These are phyloP conservation scores for Apiotrichum veenhuisii DNA, from an alignment of 1,284 basidiomycete species.

Conservation along the genomic window DNA sequence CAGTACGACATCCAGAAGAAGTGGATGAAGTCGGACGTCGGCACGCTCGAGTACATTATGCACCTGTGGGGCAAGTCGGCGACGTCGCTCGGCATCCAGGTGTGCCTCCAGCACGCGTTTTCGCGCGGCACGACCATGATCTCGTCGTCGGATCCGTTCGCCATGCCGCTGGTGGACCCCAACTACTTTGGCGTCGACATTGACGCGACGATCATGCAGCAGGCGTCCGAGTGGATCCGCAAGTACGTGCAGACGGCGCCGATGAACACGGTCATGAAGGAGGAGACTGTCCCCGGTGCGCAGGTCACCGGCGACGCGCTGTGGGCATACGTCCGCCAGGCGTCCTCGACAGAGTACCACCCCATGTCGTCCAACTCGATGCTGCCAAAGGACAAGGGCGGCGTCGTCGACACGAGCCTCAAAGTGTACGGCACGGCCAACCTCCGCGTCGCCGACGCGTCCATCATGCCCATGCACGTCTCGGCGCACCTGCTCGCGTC, in stretches of 20 bases:
- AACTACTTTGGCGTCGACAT: slow-evolving; percentile 54
- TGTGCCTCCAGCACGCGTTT: slow-evolving; percentile 47
- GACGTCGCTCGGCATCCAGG: slow-evolving; percentile 28
- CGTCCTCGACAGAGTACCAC: slow-evolving; percentile 54
- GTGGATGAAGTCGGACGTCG: slow-evolving; percentile 33
- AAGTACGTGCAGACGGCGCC: slow-evolving; percentile 32
- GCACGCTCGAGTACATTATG: slow-evolving; percentile 46
- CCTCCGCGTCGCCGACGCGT: slow-evolving; percentile 52
- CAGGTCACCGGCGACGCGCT: slow-evolving; percentile 26
- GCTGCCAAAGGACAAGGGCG: slow-evolving; percentile 60
- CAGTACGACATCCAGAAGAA: slow-evolving; percentile 37
- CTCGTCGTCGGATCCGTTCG: slow-evolving; percentile 57
- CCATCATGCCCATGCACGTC: slow-evolving; percentile 51
- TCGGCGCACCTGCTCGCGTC: slow-evolving; percentile 51
- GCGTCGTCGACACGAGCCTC: slow-evolving; percentile 63
- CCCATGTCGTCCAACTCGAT: slow-evolving; percentile 63
- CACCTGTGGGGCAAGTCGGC: slow-evolving; percentile 32
- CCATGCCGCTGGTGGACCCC: slow-evolving; percentile 60
- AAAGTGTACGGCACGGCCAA: slow-evolving; percentile 61
- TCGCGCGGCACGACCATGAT: slow-evolving; percentile 52
- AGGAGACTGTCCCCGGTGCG: slow-evolving; percentile 24
- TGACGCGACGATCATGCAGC: slow-evolving; percentile 39
- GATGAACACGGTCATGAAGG: slow-evolving; percentile 27
- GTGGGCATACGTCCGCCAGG: slow-evolving; percentile 35
- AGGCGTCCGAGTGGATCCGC: slow-evolving; percentile 35